Percentiles rank a stretch among this genome's conserved stretches.
phyloP scores from a whole-genome alignment of 2,329 filamentous ascomycete genomes.

The Atkinsonella hypoxylon region DNA sequence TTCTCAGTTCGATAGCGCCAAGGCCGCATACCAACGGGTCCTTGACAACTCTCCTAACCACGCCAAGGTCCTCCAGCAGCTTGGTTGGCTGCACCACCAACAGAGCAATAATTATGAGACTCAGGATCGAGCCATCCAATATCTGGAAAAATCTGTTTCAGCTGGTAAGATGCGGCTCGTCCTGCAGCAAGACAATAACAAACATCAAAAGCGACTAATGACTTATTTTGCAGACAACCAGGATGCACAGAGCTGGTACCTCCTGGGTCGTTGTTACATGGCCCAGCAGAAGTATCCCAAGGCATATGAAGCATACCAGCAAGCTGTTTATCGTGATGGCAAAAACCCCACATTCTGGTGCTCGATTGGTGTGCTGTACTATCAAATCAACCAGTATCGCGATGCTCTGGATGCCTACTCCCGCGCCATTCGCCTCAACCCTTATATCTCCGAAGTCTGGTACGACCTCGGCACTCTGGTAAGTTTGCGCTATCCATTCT shows the following conservation, averaged over 20 bases:
- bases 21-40: conserved; percentile 83
- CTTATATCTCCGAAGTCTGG: conserved; percentile 98
- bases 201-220: neutral
- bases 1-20: conserved; percentile 79
- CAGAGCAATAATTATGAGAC: conserved; percentile 84
- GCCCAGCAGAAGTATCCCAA: conserved; percentile 98
- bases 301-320: conserved; percentile 95
- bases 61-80: conserved; percentile 93
- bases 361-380: conserved; percentile 96
- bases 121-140: conserved; percentile 94
- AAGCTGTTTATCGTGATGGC: conserved; percentile 95
- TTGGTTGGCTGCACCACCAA: conserved; percentile 96
- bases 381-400: conserved; percentile 98
- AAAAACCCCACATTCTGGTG: conserved; percentile 99
- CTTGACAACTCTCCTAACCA: conserved; percentile 91
- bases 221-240: conserved; percentile 58
- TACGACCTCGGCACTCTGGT: conserved; percentile 94
- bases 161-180: conserved; percentile 51
- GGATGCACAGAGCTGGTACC: conserved; percentile 97
- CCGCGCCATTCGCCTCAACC: conserved; percentile 88
- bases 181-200: neutral
- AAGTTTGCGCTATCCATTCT: conserved; percentile 28
- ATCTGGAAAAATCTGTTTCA: conserved; percentile 89
- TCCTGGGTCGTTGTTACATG: conserved; percentile 97
- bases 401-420: conserved; percentile 97